phyloP scores from a whole-genome alignment of 2,329 filamentous ascomycete genomes.

The Paraphaeosphaeria sporulosa region DNA sequence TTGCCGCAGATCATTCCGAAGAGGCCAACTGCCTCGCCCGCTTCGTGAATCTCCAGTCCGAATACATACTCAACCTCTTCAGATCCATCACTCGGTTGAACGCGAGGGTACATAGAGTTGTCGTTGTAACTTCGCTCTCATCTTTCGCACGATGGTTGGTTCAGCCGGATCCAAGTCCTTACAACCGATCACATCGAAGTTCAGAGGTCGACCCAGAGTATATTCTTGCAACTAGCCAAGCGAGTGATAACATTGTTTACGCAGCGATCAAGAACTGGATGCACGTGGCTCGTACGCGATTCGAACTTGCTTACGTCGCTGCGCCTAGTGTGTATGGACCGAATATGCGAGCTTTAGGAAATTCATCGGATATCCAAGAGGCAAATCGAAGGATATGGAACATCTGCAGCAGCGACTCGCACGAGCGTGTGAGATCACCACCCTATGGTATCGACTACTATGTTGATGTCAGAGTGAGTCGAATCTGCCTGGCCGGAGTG shows the following conservation, averaged over 20 bases:
- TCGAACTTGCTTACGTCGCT: constrained; percentile 35
- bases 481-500: background rate
- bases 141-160: constrained; percentile 38
- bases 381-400: constrained; percentile 38
- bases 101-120: constrained; percentile 29
- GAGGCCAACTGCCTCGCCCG: constrained; percentile 37
- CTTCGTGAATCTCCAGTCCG: constrained; percentile 34
- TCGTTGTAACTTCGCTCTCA: constrained; percentile 33
- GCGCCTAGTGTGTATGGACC: constrained; percentile 38
- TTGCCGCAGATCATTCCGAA: constrained; percentile 27
- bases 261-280: constrained; percentile 32
- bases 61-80: constrained; percentile 29
- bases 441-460: constrained; percentile 36
- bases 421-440: constrained; percentile 23
- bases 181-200: constrained; percentile 16
- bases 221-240: constrained; percentile 34
- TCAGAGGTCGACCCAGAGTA: constrained; percentile 32
- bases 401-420: constrained; percentile 30
- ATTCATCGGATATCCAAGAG: constrained; percentile 34
- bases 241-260: constrained; percentile 35
- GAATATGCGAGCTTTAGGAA: constrained; percentile 27
- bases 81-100: constrained; percentile 27
- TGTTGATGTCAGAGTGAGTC: constrained; percentile 40
- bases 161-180: constrained; percentile 16
- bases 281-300: constrained; percentile 25